phyloP scores from a whole-genome alignment of 495 filamentous ascomycete genomes.

The Penicillium pulvis region DNA sequence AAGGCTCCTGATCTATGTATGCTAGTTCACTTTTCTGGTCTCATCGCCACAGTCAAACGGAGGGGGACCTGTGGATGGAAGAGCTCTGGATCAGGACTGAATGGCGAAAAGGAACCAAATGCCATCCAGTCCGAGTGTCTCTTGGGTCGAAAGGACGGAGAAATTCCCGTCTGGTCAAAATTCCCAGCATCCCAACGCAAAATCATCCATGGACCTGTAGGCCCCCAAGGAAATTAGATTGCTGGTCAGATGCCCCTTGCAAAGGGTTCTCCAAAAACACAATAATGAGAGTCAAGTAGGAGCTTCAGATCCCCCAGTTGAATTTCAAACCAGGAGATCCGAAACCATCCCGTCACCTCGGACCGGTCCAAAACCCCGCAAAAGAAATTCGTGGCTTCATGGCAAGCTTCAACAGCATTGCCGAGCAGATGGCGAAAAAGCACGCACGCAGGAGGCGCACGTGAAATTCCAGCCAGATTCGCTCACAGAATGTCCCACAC shows the following conservation, averaged over 20 bases:
- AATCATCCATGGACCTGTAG: background rate
- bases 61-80: conserved; percentile 22
- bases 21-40: conserved; percentile 38
- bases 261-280: conserved; percentile 2
- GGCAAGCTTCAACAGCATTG: conserved; percentile 15
- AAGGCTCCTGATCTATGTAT: conserved; percentile 17
- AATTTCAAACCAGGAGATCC: conserved; percentile 2
- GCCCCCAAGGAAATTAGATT: conserved; percentile 4
- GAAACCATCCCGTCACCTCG: conserved; percentile 2
- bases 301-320: background rate
- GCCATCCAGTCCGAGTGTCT: conserved; percentile 35
- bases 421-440: conserved; percentile 13
- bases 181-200: conserved; percentile 6
- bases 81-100: conserved; percentile 30
- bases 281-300: conserved; percentile 4
- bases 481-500: conserved; percentile 86
- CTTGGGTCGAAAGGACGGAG: conserved; percentile 16
- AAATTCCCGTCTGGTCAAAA: background rate
- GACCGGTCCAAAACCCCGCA: conserved; percentile 1
- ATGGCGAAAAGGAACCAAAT: conserved; percentile 41
- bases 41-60: conserved; percentile 26
- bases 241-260: conserved; percentile 1
- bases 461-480: conserved; percentile 14
- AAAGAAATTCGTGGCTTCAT: conserved; percentile 42
- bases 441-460: conserved; percentile 5